Evolutionary conservation across 139 green algal genomes (phyloP).

Genomic region (Spirogloea muscicola): DNA sequence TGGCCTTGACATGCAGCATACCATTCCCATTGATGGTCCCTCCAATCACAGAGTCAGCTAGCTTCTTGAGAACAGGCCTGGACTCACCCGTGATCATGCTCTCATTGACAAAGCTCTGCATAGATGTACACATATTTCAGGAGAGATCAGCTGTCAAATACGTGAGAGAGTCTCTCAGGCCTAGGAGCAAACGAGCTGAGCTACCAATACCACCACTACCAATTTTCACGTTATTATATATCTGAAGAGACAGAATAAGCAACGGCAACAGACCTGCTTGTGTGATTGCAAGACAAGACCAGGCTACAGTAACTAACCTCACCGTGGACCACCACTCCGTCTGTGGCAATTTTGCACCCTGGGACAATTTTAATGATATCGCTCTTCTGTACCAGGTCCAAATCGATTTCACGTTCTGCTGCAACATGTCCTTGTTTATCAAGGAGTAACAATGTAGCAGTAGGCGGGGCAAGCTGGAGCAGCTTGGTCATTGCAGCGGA

Average conservation of each 20-base stretch:
- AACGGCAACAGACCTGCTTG: too few species aligned
- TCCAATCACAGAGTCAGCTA: slow-evolving; percentile 72
- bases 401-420: slow-evolving; percentile 49
- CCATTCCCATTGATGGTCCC: slow-evolving; percentile 87
- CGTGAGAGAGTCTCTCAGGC: too few species aligned
- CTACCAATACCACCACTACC: too few species aligned
- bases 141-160: too few species aligned
- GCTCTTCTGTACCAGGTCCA: slow-evolving; percentile 72
- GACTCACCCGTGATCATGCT: slow-evolving; percentile 94
- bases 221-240: too few species aligned
- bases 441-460: slow-evolving; percentile 75
- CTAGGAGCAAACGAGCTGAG: too few species aligned
- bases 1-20: slow-evolving; percentile 56
- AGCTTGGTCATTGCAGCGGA: slow-evolving; percentile 76
- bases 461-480: slow-evolving; percentile 68
- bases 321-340: slow-evolving; percentile 77
- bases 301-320: too few species aligned
- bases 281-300: too few species aligned
- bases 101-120: slow-evolving; percentile 84
- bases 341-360: slow-evolving; percentile 58
- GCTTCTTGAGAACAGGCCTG: slow-evolving; percentile 64
- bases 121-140: too few species aligned
- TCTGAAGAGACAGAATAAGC: too few species aligned
- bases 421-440: too few species aligned
- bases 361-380: slow-evolving; percentile 80